Evolutionary conservation across 2,329 filamentous ascomycete species (phyloP), one percentile per base, ranked within the genome.

Genomic region (Zarea fungicola): DNA sequence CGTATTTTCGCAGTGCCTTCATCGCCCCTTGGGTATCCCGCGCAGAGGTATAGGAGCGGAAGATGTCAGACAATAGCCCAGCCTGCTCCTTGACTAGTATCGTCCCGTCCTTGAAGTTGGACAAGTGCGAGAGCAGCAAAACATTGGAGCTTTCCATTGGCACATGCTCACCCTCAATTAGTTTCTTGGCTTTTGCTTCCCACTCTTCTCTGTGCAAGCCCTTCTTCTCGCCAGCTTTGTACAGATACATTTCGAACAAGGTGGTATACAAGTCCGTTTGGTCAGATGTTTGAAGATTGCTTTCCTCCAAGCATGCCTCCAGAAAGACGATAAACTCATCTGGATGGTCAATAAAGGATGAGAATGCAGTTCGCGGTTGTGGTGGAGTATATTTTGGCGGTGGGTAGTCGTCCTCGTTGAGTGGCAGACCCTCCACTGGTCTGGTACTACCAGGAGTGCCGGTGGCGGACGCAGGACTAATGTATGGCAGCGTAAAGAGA

Each of bases 241-340:
- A 87, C 8, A 99, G 74, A 62, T 97, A 99, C 87, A 99, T 97
- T 66, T 99, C 95, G 62, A 99, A 97, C 13, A 99, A 67, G 0
- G 95, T 96, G 0, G 92, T 97, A 61, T 93, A 93, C 14, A 99
- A 76, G 64, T 99, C 95, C 2, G 85, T 80, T 54, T 83, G 87
- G 62, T 96, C 87, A 8, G 82, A 77, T 29, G 87, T 76, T 18
- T 81, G 82, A n/a, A 95, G 67, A 19, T 79, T 77, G 18, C 83
- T 74, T 50, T 90, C 84, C 42, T 83, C 73, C 5, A 95, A 78
- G 52, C 92, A 91, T 5, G 90, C 89, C 67, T 99, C 92, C 0
- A 99, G 75, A 62, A 99, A 99, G 14, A 83, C 73, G 54, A 97
- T 92, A 58, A 99, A 97, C 60, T 96, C 84, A 50, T 91, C 81